A percentile compares a stretch with the other conserved stretches of the same genome.
These are phyloP conservation scores for Mycena pura DNA, from an alignment of 768 basidiomycete species.

Conservation along the genomic window DNA sequence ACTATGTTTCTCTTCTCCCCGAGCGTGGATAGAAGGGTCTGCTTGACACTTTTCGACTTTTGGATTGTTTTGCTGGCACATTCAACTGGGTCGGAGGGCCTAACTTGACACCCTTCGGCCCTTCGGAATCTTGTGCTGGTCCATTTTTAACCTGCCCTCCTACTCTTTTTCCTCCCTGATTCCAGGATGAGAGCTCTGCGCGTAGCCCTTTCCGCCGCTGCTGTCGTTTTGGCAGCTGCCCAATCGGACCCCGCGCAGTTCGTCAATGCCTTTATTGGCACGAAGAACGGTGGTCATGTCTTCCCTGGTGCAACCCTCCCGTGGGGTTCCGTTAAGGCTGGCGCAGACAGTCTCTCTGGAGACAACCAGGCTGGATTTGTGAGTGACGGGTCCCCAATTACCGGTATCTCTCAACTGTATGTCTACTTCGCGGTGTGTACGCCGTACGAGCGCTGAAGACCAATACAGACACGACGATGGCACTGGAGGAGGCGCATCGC, in stretches of 20 bases:
- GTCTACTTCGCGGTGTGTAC: neutral
- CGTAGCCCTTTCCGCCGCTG: conserved; percentile 1
- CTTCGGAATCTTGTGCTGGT: too few relatives aligned
- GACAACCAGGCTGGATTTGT: conserved; percentile 28
- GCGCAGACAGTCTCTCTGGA: conserved; percentile 39
- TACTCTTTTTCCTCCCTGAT: neutral
- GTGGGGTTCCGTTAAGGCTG: conserved; percentile 50
- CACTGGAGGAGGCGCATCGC: conserved; percentile 8
- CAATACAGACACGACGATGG: conserved; percentile 20
- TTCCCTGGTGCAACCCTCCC: conserved; percentile 49
- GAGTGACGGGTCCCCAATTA: conserved; percentile 22
- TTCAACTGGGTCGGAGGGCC: too few relatives aligned
- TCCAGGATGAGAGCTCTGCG: conserved; percentile 3
- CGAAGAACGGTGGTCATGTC: conserved; percentile 48
- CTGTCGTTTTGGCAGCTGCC: neutral
- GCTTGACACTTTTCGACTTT: too few relatives aligned
- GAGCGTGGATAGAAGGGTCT: too few relatives aligned
- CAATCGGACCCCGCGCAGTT: conserved; percentile 18
- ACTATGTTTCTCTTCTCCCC: too few relatives aligned
- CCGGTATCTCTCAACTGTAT: conserved; percentile 25
- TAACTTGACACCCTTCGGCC: too few relatives aligned
- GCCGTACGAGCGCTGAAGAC: neutral
- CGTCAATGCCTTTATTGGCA: conserved; percentile 50
- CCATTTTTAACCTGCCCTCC: neutral
- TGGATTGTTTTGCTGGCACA: too few relatives aligned